These are phyloP conservation scores for Colletotrichum sp. DNA, from an alignment of 2,329 filamentous ascomycete species.

Conservation along the genomic window DNA sequence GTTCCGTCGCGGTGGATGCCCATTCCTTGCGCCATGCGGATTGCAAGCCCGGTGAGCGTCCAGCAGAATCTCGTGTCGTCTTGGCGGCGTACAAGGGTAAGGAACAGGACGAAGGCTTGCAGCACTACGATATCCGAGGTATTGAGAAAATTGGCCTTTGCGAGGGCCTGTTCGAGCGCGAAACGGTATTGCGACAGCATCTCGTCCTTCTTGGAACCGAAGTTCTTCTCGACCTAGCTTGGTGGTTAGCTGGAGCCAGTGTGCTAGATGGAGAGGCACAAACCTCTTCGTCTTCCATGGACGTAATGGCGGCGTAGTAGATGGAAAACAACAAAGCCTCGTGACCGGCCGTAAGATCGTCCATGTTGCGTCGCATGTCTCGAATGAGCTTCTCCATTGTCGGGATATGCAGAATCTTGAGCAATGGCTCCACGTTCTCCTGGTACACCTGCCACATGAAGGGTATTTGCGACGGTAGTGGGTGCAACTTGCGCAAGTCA, in stretches of 20 bases:
- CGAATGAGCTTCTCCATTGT: slow-evolving; percentile 67
- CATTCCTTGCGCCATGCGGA: slow-evolving; percentile 65
- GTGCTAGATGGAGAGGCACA: background rate
- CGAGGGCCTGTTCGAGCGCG: slow-evolving; percentile 61
- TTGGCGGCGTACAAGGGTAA: slow-evolving; percentile 51
- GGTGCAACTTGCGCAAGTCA: slow-evolving; percentile 69
- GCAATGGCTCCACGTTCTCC: slow-evolving; percentile 75
- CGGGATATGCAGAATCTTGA: slow-evolving; percentile 75
- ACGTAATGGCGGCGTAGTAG: slow-evolving; percentile 63
- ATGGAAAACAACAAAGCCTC: slow-evolving; percentile 70
- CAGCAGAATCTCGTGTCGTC: slow-evolving; percentile 62
- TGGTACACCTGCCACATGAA: slow-evolving; percentile 75
- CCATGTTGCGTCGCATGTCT: slow-evolving; percentile 63
- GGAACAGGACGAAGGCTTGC: slow-evolving; percentile 63
- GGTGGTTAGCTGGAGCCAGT: background rate
- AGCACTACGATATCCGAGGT: slow-evolving; percentile 61
- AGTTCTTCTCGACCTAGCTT: slow-evolving; percentile 39
- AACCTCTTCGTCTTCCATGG: slow-evolving; percentile 66
- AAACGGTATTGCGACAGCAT: slow-evolving; percentile 54
- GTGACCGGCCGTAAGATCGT: slow-evolving; percentile 59
- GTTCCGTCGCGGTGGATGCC: slow-evolving; percentile 64
- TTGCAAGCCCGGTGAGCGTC: slow-evolving; percentile 62
- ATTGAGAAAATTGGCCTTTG: slow-evolving; percentile 62
- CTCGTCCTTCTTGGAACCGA: slow-evolving; percentile 48
- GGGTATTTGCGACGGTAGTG: slow-evolving; percentile 67